These are phyloP conservation scores for Aspergillus jensenii DNA, from an alignment of 2,329 filamentous ascomycete genomes.

Conservation along the genomic window DNA sequence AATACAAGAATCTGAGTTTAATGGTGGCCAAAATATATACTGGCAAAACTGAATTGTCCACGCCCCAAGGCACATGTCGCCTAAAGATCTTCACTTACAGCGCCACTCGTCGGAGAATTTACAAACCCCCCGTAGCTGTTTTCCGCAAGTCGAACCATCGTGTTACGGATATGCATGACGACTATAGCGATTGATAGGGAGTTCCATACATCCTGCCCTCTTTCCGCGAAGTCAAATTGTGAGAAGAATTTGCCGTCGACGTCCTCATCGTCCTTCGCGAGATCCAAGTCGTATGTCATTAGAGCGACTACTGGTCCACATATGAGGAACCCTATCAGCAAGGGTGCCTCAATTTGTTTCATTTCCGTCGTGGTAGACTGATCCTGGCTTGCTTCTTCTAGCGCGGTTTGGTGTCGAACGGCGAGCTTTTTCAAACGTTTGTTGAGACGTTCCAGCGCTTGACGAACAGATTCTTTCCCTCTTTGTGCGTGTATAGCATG, in stretches of 20 bases:
- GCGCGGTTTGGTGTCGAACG: slow-evolving; percentile 40
- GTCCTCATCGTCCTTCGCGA: slow-evolving; percentile 23
- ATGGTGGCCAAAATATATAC: neutral
- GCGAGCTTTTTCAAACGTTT: slow-evolving; percentile 46
- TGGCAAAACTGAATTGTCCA: neutral
- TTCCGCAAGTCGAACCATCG: slow-evolving; percentile 47
- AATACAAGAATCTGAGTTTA: neutral
- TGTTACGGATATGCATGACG: slow-evolving; percentile 53
- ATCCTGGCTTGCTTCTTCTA: neutral
- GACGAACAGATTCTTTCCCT: slow-evolving; percentile 38
- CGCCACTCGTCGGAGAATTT: slow-evolving; percentile 5
- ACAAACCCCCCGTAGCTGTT: slow-evolving; percentile 21
- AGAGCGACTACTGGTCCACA: slow-evolving; percentile 54
- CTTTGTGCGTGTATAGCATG: slow-evolving; percentile 47
- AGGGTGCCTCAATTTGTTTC: slow-evolving; percentile 38
- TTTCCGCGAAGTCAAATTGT: slow-evolving; percentile 54
- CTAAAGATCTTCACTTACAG: slow-evolving; percentile 18
- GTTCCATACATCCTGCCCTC: slow-evolving; percentile 61
- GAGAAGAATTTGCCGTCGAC: slow-evolving; percentile 41
- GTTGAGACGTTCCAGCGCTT: slow-evolving; percentile 45
- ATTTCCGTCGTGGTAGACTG: neutral
- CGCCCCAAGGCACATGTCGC: too few species aligned
- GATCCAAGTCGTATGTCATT: slow-evolving; percentile 50
- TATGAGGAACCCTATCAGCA: slow-evolving; percentile 56
- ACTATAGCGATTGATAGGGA: slow-evolving; percentile 57